phyloP scores from a whole-genome alignment of 1,284 basidiomycete species.

The Irpex lacteus region DNA sequence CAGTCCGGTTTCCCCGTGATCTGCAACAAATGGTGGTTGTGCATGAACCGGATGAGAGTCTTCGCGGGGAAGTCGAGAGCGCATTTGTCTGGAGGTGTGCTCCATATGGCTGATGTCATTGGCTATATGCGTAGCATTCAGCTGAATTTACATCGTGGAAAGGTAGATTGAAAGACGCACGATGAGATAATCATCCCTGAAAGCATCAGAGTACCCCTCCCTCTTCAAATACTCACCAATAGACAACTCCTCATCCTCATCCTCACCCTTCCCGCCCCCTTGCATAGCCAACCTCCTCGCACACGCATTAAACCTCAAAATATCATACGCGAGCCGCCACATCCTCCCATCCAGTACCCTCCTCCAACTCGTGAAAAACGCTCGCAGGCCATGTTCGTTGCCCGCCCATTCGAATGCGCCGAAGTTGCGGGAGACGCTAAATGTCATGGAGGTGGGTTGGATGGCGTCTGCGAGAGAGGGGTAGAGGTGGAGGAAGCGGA shows the following conservation, averaged over 20 bases:
- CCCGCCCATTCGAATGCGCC: conserved; percentile 79
- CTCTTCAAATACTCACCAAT: conserved; percentile 71
- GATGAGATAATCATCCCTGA: conserved; percentile 78
- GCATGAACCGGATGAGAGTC: conserved; percentile 76
- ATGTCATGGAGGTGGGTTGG: conserved; percentile 74
- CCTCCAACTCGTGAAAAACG: conserved; percentile 65
- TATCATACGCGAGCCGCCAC: conserved; percentile 79
- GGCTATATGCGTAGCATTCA: conserved; percentile 41
- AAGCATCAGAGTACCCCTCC: conserved; percentile 67
- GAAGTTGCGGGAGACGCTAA: conserved; percentile 68
- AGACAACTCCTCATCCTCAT: conserved; percentile 40
- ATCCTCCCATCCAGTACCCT: conserved; percentile 64
- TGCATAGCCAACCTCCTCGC: conserved; percentile 42
- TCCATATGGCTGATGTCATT: conserved; percentile 83
- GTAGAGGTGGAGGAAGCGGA: conserved; percentile 62
- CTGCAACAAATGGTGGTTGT: conserved; percentile 80
- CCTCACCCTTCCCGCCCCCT: conserved; percentile 1
- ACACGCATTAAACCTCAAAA: conserved; percentile 76
- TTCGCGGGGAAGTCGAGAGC: conserved; percentile 70
- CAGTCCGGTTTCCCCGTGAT: conserved; percentile 73
- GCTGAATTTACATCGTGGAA: too few relatives aligned
- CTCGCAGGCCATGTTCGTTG: conserved; percentile 55
- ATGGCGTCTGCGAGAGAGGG: conserved; percentile 42
- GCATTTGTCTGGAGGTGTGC: conserved; percentile 73
- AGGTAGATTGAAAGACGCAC: conserved; percentile 43